Base-by-base conservation (phyloP, 192 early-diverging fungal species). In the Chytriomyces sp. region DNA sequence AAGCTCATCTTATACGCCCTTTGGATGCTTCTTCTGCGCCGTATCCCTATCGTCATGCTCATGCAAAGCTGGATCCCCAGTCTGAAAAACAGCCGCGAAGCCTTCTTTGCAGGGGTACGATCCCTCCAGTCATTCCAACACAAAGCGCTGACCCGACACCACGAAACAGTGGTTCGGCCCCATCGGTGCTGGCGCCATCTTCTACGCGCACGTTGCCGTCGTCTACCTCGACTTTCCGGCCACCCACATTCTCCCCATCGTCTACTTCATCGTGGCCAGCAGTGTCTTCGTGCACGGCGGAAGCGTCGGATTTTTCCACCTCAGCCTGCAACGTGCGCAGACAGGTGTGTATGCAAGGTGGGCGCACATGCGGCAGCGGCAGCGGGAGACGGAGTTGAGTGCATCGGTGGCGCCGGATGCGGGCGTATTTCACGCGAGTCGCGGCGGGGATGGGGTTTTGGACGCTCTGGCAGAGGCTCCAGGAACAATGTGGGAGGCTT, bases 231-330 rank as follows among this genome's bases (percentile, higher is more conserved):
- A 32, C 0, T 39, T 54, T 22, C 72, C 59, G 4, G 58, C 33
- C 10, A 39, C 28, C 0, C 67, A 59, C 3, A 58, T 82, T 5
- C 53, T 65, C 19, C 74, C 77, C 19, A 67, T 82, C 31, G 78
- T 80, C 33, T 81, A 37, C 70, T 82, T 73, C 72, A 81, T 93
- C 67, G 93, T 96, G 12, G 77, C 94, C n/a, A 82, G 86, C 5
- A 92, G 91, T 32, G 90, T 96, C 5, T 49, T 96, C 19, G 86
- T 93, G 30, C 94, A 96, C 66, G 94, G 94, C 41, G 81, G 89
- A 2, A 91, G 92, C 0, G 90, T 94, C 7, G 89, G 90, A 3
- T 64, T 95, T 41, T 85, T 95, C 71, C 52, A 78, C 38, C 49
- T 78, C 28, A 59, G 64, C 26, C 32, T 78, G 64, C 59, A 26